Evolutionary conservation across 2,329 filamentous ascomycete species (phyloP).

Genomic region (Talaromyces sp.): DNA sequence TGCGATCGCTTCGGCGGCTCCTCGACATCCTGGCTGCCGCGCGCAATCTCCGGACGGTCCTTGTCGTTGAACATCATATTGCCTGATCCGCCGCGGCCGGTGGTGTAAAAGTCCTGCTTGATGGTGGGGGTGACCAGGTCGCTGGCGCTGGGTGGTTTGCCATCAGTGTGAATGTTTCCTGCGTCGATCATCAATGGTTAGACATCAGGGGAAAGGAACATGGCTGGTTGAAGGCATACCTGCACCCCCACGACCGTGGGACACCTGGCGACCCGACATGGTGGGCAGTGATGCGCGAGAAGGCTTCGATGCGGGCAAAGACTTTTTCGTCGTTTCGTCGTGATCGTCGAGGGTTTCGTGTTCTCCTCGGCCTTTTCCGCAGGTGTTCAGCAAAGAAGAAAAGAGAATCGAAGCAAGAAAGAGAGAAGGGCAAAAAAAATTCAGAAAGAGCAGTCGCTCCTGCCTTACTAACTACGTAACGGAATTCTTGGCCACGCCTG

Average conservation of each 20-base stretch:
- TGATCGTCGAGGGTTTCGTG: neutral
- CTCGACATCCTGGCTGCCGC: conserved; percentile 76
- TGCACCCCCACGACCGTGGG: conserved; percentile 72
- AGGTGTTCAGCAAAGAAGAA: neutral
- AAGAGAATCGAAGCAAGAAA: neutral
- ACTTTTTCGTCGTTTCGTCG: neutral
- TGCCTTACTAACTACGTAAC: neutral
- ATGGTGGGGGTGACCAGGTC: conserved; percentile 78
- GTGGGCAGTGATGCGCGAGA: conserved; percentile 7
- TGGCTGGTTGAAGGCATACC: conserved; percentile 36
- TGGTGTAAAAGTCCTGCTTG: conserved; percentile 79
- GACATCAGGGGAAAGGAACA: neutral
- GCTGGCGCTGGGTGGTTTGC: conserved; percentile 43
- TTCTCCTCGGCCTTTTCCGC: neutral
- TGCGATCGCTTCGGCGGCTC: conserved; percentile 39
- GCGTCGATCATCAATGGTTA: neutral
- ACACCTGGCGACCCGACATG: conserved; percentile 38
- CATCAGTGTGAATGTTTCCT: conserved; percentile 60
- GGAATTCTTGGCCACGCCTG: neutral
- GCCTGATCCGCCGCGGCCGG: conserved; percentile 78
- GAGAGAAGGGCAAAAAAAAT: too few relatives aligned
- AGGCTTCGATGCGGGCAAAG: neutral
- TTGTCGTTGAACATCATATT: conserved; percentile 81
- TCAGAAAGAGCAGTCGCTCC: neutral
- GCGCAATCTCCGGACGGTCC: conserved; percentile 59